Evolutionary conservation across 192 early-diverging fungal species (phyloP), one percentile per base, ranked within the genome.

Genomic region (Linnemannia schmuckeri): DNA sequence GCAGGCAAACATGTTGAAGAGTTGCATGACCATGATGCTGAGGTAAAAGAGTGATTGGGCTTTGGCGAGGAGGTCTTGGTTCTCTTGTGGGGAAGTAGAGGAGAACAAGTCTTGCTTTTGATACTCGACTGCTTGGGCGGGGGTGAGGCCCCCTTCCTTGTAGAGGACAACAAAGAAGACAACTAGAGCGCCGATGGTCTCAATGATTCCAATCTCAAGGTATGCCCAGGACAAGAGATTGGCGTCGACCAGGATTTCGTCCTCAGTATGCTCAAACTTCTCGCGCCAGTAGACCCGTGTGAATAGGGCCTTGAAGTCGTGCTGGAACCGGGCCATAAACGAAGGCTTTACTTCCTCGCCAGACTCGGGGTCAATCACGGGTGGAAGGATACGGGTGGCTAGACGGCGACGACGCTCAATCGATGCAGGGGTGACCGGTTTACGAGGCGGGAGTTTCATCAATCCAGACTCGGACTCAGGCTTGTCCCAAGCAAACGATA

Each of bases 1-100:
- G 90, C 95, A 96, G 47, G 95, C 95, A 86, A 99, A 98, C 91
- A 98, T 79, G 91, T 98, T 99, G 92, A 97, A 97, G 78, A 96
- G 94, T 82, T 99, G 98, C 89, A 94, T 90, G 78, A 97, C 93
- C 91, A 97, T 89, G 40, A 98, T 89, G 30, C 92, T 90, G 9
- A 96, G 86, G 86, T 96, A 97, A 75, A 92, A 92, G 30, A 90
- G 92, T 10, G 96, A 96, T 78, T 96, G 96, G 37, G 94, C 97
- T 86, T 97, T 94, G 74, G 90, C 92, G 2, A 97, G 89, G 20
- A 95, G 94, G 22, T 94, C 92, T 20, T 27, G 74, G 54, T 86
- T 76, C 8, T n/a, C 33, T 44, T 27, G 55, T 1, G 46, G 37
- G 18, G 74, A 72, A 0, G 8, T 46, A 3, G 70, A n/a, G 6